Base-by-base conservation (phyloP, 2,329 filamentous ascomycete genomes). In the Alternaria viburni region DNA sequence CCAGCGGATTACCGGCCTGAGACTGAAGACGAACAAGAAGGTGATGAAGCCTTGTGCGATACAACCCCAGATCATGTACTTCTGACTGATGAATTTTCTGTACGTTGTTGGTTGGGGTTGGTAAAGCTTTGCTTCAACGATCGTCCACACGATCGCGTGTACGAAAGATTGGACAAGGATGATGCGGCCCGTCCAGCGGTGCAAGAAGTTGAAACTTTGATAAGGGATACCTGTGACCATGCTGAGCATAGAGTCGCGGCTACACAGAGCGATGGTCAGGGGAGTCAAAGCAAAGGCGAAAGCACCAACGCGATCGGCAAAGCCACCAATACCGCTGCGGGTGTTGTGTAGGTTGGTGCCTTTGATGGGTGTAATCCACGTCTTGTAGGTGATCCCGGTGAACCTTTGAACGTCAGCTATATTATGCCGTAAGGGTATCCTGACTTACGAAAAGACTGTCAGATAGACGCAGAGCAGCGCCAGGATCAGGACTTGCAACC, bases 151-250 rank as follows among this genome's bases (percentile, higher is more conserved):
- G 23, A 61, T 58, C 15, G 59, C 46, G 13, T 61, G 54, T 46
- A 57, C 21, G 21, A 61, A 61, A 17, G 54, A 58, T 26, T 61
- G 59, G 0, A 58, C 36, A 19, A 61, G 59, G 21, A 61, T 61
- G 28, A 61, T 61, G 54, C 59, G 59, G 28, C 59, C 59, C 6
- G 59, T 61, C 54, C 54, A 61, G 36, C 54, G 59, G 54, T 61
- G 59, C 41, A 61, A 46, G 23, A 61, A 58, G 54, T 58, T 58
- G 28, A 61, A 58, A 28, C 59, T 58, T 15, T 61, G 59, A 43
- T 58, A 61, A 5, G 59, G 54, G 26, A 61, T 61, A 30, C 59
- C 54, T 15, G 59, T 58, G 4, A 61, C 19, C 47, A 58, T 61
- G 26, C 59, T 58, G 19, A 61, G 59, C n/a, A 61, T 58, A 5